Evolutionary conservation across 1,284 basidiomycete species (phyloP).

Genomic region (Tremellales sp.): DNA sequence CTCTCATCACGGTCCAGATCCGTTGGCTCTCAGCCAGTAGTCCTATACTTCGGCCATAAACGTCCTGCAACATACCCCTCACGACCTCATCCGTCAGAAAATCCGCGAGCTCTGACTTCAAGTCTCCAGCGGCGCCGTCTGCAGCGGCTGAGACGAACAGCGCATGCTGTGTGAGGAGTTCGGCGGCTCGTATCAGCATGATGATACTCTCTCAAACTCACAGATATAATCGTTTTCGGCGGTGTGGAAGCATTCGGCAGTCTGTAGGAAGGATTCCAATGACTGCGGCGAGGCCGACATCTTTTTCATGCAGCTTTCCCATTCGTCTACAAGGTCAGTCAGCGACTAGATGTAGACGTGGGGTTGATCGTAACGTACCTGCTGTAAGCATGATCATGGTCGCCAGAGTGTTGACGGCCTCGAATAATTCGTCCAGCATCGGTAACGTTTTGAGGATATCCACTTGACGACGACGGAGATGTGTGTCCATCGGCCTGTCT

Average conservation of each 20-base stretch:
- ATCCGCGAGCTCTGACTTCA: conserved; percentile 45
- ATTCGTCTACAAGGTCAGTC: conserved; percentile 18
- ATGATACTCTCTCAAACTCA: conserved; percentile 49
- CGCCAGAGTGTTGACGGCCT: conserved; percentile 13
- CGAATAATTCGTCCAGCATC: conserved; percentile 4
- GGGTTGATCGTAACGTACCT: conserved; percentile 18
- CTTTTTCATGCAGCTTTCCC: conserved; percentile 30
- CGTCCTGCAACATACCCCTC: conserved; percentile 57
- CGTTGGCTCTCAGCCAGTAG: conserved; percentile 58
- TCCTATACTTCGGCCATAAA: conserved; percentile 56
- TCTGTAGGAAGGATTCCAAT: conserved; percentile 55
- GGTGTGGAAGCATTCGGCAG: conserved; percentile 61
- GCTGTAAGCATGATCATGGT: conserved; percentile 32
- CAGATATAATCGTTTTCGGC: conserved; percentile 79
- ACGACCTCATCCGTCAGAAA: conserved; percentile 53
- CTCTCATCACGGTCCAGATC: conserved; percentile 66
- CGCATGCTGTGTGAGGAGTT: conserved; percentile 64
- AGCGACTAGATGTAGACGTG: not conserved
- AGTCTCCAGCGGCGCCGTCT: conserved; percentile 1
- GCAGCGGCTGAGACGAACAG: conserved; percentile 60
- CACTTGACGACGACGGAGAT: too few relatives aligned
- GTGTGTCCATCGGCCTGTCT: too few relatives aligned
- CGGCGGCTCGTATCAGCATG: conserved; percentile 56
- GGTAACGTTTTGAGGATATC: too few relatives aligned
- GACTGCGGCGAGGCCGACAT: conserved; percentile 12